Base-by-base conservation (phyloP, 495 filamentous ascomycete species). In the Neurospora tetrasperma region DNA sequence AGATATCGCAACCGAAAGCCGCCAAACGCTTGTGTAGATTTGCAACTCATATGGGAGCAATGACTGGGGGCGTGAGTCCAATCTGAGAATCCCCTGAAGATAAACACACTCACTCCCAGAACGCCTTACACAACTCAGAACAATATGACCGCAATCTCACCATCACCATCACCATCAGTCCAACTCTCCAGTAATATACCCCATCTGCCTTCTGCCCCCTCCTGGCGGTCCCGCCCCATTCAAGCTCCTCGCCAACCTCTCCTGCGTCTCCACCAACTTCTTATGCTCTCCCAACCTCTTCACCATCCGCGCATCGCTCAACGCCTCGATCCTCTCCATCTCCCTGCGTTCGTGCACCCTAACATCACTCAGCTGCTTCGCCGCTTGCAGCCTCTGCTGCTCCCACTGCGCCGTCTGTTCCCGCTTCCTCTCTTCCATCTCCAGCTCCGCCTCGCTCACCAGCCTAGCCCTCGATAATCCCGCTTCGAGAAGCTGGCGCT, bases 231-330 rank as follows among this genome's bases (percentile, higher is more conserved):
- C 74, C 18, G 78, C 80, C 3, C 76, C 81, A 72, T 71, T 75
- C 3, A 86, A 69, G 69, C 79, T 80, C 69, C 78, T 76, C 40
- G 84, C 84, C 12, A 86, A 75, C 62, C 70, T 69, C 70, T 76
- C 79, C 80, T 86, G 85, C 48, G 79, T 80, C 43, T 86, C 83
- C 7, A 86, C 81, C 35, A 86, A 71, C 75, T 78, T 83, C 80
- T 76, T 83, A 72, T 86, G 85, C 78, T 85, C 83, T 70, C 74
- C 75, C 9, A 86, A 74, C 39, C 83, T 73, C 40, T 72, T 74
- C 42, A 78, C 74, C 39, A 82, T 72, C 66, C 85, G 73, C 20
- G 71, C 69, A 35, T 86, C 83, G 9, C 80, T 77, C 16, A 73
- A 75, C 35, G 75, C 75, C 48, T 86, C 84, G 3, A 85, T 16